Evolutionary conservation across 2,329 filamentous ascomycete genomes (phyloP).

Genomic region (Colletotrichum gloeosporioides): DNA sequence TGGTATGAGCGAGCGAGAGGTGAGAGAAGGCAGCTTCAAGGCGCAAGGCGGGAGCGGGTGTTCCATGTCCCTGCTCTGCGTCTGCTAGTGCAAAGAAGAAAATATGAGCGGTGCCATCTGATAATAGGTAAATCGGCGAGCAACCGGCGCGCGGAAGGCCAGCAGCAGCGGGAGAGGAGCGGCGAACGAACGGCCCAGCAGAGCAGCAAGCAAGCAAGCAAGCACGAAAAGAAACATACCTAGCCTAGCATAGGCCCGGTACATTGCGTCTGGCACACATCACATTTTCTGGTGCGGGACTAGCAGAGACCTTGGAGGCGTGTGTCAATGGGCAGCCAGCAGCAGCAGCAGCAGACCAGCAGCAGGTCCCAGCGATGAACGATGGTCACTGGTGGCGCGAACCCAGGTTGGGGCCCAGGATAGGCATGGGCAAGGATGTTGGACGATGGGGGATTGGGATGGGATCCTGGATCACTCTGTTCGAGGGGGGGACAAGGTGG

Average conservation of each 20-base stretch:
- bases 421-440: slow-evolving; percentile 14
- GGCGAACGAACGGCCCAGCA: background rate
- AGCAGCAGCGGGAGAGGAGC: background rate
- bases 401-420: background rate
- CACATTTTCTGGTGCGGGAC: slow-evolving; percentile 11
- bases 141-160: slow-evolving; percentile 14
- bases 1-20: slow-evolving; percentile 1
- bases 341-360: background rate
- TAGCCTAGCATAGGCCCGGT: background rate
- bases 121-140: slow-evolving; percentile 12
- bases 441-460: slow-evolving; percentile 1
- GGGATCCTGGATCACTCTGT: slow-evolving; percentile 5
- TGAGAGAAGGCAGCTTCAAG: slow-evolving; percentile 1
- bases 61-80: slow-evolving; percentile 18
- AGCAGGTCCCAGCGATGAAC: background rate
- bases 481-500: slow-evolving; percentile 9
- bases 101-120: slow-evolving; percentile 18
- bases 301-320: slow-evolving; percentile 9
- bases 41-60: slow-evolving; percentile 5
- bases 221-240: slow-evolving; percentile 10
- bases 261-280: slow-evolving; percentile 18
- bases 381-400: slow-evolving; percentile 8
- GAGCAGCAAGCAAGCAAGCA: background rate
- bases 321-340: slow-evolving; percentile 2
- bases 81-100: slow-evolving; percentile 20